Percentiles rank a stretch among this genome's conserved stretches.
phyloP scores from a whole-genome alignment of 2,329 filamentous ascomycete genomes.

The Aspergillus aculeatus region DNA sequence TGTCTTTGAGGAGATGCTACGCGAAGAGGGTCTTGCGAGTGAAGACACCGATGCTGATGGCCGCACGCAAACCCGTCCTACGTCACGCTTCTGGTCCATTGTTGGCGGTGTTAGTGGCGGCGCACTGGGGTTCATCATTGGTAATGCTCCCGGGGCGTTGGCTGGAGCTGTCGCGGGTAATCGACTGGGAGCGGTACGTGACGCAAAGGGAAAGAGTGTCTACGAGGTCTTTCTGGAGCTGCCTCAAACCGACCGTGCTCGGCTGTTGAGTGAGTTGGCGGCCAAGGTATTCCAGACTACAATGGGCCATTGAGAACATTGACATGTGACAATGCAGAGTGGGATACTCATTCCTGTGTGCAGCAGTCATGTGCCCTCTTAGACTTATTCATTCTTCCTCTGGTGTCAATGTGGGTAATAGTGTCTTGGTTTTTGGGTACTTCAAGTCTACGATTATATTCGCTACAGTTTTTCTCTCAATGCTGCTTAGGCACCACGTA shows the following conservation, averaged over 20 bases:
- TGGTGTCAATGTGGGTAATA: too few relatives aligned
- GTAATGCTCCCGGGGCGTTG: constrained; percentile 82
- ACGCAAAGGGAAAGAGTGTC: constrained; percentile 91
- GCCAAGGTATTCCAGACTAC: constrained; percentile 69
- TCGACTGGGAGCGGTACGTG: constrained; percentile 81
- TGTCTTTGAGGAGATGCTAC: constrained; percentile 86
- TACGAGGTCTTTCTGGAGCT: constrained; percentile 87
- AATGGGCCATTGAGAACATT: constrained; percentile 27
- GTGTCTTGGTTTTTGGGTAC: too few relatives aligned
- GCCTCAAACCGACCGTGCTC: constrained; percentile 76
- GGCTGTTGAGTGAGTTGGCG: constrained; percentile 78
- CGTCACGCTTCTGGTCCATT: constrained; percentile 79
- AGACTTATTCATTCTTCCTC: background rate
- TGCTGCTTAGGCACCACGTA: too few relatives aligned
- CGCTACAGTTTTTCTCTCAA: too few relatives aligned
- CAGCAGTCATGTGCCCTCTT: background rate
- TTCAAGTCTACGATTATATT: too few relatives aligned
- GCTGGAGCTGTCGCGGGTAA: constrained; percentile 93
- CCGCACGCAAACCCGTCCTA: constrained; percentile 46
- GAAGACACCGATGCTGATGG: constrained; percentile 61
- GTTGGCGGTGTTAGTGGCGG: constrained; percentile 83
- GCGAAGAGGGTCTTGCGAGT: constrained; percentile 73
- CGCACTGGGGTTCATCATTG: constrained; percentile 91
- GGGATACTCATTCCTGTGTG: background rate
- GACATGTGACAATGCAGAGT: background rate